Conservation (phyloP, 208 protist genomes). For the Crithidia bombi region DNA sequence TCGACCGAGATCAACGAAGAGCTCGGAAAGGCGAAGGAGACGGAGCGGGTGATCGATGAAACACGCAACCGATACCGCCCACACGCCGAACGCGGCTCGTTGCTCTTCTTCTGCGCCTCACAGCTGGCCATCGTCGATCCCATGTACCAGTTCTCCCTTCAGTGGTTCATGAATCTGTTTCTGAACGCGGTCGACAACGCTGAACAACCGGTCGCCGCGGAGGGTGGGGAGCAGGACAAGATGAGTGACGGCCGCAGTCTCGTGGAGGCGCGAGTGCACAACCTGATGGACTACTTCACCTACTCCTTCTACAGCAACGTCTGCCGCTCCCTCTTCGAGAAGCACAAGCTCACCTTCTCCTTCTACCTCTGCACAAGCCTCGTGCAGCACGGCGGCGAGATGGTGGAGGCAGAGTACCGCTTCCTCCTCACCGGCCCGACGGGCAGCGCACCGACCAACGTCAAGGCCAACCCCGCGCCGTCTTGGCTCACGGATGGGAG, state of each 20-base stretch:
- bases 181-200: slow-evolving; percentile 84
- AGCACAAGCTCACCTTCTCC: slow-evolving; percentile 98
- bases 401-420: slow-evolving; percentile 90
- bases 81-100: slow-evolving; percentile 93
- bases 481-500: slow-evolving; percentile 94
- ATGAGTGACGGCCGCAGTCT: slow-evolving; percentile 38
- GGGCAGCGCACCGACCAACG: slow-evolving; percentile 40
- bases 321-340: slow-evolving; percentile 98
- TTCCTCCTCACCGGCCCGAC: slow-evolving; percentile 93
- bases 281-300: slow-evolving; percentile 96
- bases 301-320: slow-evolving; percentile 98
- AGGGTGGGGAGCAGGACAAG: slow-evolving; percentile 18
- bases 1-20: slow-evolving; percentile 95
- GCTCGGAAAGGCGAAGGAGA: slow-evolving; percentile 92
- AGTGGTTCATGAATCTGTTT: slow-evolving; percentile 98
- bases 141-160: slow-evolving; percentile 98
- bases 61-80: slow-evolving; percentile 95
- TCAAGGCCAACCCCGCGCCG: slow-evolving; percentile 84
- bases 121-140: slow-evolving; percentile 94
- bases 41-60: slow-evolving; percentile 96
- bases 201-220: slow-evolving; percentile 33
- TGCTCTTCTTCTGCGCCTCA: slow-evolving; percentile 98
- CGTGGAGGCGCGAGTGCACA: slow-evolving; percentile 85
- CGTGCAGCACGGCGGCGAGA: slow-evolving; percentile 69
- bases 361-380: slow-evolving; percentile 95